A percentile compares a stretch with the other conserved stretches of the same genome.
phyloP scores from a whole-genome alignment of 2,329 filamentous ascomycete species.

The Xylaria sp. region DNA sequence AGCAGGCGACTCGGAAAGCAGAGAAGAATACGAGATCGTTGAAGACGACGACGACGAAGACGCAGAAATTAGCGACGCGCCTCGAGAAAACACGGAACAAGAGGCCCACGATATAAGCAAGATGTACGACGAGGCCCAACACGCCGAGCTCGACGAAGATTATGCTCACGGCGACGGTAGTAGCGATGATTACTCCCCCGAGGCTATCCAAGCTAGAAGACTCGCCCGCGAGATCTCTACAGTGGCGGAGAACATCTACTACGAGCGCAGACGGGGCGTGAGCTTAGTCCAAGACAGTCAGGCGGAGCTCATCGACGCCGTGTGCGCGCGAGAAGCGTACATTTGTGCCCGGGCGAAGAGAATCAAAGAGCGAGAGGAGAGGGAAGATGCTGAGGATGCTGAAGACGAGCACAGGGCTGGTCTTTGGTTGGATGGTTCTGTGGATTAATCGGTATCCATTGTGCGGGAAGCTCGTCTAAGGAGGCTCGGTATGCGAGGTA shows the following conservation, averaged over 20 bases:
- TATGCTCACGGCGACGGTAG: not conserved
- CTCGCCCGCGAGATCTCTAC: not conserved
- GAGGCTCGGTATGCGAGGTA: not conserved
- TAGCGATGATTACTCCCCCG: not conserved
- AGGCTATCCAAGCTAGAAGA: not conserved
- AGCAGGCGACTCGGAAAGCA: not conserved
- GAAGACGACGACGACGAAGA: not conserved
- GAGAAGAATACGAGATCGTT: not conserved
- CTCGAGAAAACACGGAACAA: not conserved
- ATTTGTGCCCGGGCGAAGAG: not conserved
- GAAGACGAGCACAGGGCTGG: not conserved
- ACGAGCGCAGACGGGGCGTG: conserved; percentile 12
- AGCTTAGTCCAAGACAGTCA: not conserved
- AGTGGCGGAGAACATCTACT: not conserved
- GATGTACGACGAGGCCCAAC: not conserved
- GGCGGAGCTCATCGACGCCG: conserved; percentile 18
- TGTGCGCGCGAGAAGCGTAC: not conserved
- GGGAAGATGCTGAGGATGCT: not conserved
- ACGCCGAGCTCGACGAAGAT: not conserved
- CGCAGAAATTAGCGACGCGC: not conserved
- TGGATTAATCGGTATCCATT: not conserved
- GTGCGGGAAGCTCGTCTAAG: not conserved
- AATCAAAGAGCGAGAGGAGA: not conserved
- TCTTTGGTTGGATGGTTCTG: not conserved
- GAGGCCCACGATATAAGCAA: not conserved